Base-by-base conservation (phyloP, 2,329 filamentous ascomycete species). In the Drechslerella coelobrocha region DNA sequence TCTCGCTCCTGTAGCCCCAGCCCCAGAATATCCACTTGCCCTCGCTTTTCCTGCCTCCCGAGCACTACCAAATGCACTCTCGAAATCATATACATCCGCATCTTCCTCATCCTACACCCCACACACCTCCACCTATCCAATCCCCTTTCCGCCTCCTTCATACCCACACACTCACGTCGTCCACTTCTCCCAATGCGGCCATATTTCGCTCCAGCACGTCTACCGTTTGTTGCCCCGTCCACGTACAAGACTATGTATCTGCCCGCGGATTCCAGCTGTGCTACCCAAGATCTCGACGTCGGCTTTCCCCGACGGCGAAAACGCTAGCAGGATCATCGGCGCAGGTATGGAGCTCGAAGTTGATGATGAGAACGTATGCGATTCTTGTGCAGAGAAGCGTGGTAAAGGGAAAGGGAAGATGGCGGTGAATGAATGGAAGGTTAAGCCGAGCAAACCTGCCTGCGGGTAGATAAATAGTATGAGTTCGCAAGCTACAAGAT, bases 201-300 rank as follows among this genome's bases (percentile, higher is more conserved):
- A 63, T 60, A 59, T 60, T 56, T 34, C 45, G 54, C 17, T 31
- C n/a, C 12, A 43, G 47, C 31, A 34, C 21, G 57, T 71, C 51
- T 8, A 39, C 23, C 24, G 31, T 34, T 50, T 56, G 31, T 7
- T 29, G 10, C 17, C 39, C 48, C 26, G 47, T 14, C 55, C 55
- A 23, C 29, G 34, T 12, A 24, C 43, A 21, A 65, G 41, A 57
- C 21, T 65, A 3, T 65, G 61, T 34, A 51, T 53, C n/a, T 65
- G 61, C 14, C 45, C 61, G 24, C 12, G 24, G 12, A 59, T 65
- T 34, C 61, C 61, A 0, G 8, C 12, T 37, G 41, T 60, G 2
- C 26, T 60, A 1, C 68, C 71, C 21, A 45, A 57, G 17, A 53
- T 53, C 29, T 19, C 26, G 14, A 34, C 50, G 2, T 27, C 59